Evolutionary conservation across 2,329 filamentous ascomycete genomes (phyloP).

Genomic region (Phialocephala subalpina): DNA sequence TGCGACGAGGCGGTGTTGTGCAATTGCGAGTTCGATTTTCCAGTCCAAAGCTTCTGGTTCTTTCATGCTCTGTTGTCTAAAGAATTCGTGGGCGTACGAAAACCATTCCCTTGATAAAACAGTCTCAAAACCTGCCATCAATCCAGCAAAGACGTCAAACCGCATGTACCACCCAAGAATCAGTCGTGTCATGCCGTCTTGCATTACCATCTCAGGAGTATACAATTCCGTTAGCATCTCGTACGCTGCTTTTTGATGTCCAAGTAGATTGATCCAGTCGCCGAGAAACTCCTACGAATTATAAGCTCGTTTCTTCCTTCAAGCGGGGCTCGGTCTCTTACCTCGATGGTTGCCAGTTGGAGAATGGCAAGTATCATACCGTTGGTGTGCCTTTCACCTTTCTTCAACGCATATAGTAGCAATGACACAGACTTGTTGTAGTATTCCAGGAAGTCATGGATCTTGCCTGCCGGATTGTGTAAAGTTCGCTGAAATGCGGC

Average conservation of each 20-base stretch:
- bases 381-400: conserved; percentile 73
- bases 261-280: conserved; percentile 93
- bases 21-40: conserved; percentile 72
- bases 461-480: conserved; percentile 72
- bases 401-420: conserved; percentile 75
- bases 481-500: conserved; percentile 86
- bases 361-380: conserved; percentile 86
- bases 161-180: conserved; percentile 89
- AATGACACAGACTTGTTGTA: conserved; percentile 88
- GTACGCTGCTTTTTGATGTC: conserved; percentile 89
- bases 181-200: conserved; percentile 74
- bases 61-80: conserved; percentile 62
- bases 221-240: conserved; percentile 82
- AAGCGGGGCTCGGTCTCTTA: conserved; percentile 48
- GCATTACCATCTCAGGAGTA: conserved; percentile 76
- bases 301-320: neutral
- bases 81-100: conserved; percentile 56
- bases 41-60: conserved; percentile 70
- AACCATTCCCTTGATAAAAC: conserved; percentile 84
- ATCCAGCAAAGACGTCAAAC: conserved; percentile 84
- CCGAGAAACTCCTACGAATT: conserved; percentile 82
- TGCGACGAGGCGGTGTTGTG: conserved; percentile 74
- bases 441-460: conserved; percentile 85
- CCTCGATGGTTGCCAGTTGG: conserved; percentile 93
- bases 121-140: conserved; percentile 82